A percentile compares a stretch with the other conserved stretches of the same genome.
Evolutionary conservation across 1,284 basidiomycete genomes (phyloP).

Genomic region (Kwoniella shivajii): DNA sequence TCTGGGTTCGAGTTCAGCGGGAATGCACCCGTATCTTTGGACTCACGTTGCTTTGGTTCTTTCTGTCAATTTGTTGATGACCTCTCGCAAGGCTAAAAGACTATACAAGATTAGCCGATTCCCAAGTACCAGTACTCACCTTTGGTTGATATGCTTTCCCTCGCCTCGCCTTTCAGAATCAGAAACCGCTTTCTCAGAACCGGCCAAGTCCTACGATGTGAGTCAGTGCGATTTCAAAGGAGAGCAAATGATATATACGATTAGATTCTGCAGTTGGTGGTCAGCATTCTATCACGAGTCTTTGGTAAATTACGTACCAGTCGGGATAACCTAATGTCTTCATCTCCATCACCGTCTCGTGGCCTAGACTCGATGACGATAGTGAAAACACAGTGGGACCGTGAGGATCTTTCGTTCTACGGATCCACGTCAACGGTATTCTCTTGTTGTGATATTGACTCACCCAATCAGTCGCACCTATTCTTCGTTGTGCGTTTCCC

Average conservation of each 20-base stretch:
- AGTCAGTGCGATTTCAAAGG: background rate
- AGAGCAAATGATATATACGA: conserved; percentile 33
- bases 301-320: conserved; percentile 29
- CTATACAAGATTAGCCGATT: conserved; percentile 17
- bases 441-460: conserved; percentile 1
- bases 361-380: conserved; percentile 55
- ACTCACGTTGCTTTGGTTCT: conserved; percentile 39
- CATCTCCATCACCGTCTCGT: conserved; percentile 38
- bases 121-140: conserved; percentile 27
- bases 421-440: background rate
- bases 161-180: conserved; percentile 60
- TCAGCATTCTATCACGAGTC: conserved; percentile 1
- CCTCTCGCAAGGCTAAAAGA: conserved; percentile 59
- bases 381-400: conserved; percentile 61
- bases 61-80: conserved; percentile 62
- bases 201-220: conserved; percentile 57
- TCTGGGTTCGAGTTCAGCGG: conserved; percentile 11
- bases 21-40: background rate
- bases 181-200: conserved; percentile 60
- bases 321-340: conserved; percentile 50
- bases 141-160: conserved; percentile 62
- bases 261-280: conserved; percentile 54
- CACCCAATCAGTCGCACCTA: conserved; percentile 61
- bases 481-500: conserved; percentile 58
- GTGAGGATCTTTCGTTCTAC: conserved; percentile 58